Evolutionary conservation across 805 yeast species (phyloP).

Genomic region (Cyberlindnera americana): DNA sequence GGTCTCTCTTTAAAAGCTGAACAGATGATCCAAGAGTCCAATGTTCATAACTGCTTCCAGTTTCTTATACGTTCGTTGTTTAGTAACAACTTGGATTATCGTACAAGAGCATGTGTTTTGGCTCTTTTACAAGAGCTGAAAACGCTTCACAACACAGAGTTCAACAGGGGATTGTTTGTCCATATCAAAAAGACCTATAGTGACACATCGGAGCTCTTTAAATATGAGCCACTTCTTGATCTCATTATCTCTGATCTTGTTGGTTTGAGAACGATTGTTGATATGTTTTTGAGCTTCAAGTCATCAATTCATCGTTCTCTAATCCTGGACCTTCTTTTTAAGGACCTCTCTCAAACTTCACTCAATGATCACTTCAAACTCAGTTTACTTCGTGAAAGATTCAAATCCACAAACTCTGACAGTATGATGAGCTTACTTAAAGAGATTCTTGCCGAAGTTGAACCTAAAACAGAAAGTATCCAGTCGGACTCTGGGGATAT

Average conservation of each 20-base stretch:
- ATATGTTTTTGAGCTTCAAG: constrained; percentile 28
- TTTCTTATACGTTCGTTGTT: constrained; percentile 20
- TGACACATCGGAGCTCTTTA: constrained; percentile 31
- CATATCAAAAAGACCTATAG: constrained; percentile 28
- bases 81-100: constrained; percentile 11
- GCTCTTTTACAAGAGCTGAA: constrained; percentile 24
- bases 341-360: constrained; percentile 16
- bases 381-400: constrained; percentile 21
- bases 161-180: constrained; percentile 23
- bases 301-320: constrained; percentile 19
- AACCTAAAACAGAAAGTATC: constrained; percentile 15
- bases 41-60: constrained; percentile 24
- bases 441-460: constrained; percentile 15
- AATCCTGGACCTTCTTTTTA: constrained; percentile 24
- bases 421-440: constrained; percentile 18
- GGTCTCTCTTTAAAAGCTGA: constrained; percentile 12
- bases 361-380: constrained; percentile 22
- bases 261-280: constrained; percentile 32
- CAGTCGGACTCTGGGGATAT: constrained; percentile 27
- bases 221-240: constrained; percentile 35
- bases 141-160: constrained; percentile 23
- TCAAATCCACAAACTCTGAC: constrained; percentile 18
- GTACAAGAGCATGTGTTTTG: constrained; percentile 9
- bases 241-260: constrained; percentile 37
- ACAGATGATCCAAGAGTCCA: constrained; percentile 10